Evolutionary conservation across 805 yeast species (phyloP), one percentile per base, ranked within the genome.

Genomic region (Pichia scutulata): DNA sequence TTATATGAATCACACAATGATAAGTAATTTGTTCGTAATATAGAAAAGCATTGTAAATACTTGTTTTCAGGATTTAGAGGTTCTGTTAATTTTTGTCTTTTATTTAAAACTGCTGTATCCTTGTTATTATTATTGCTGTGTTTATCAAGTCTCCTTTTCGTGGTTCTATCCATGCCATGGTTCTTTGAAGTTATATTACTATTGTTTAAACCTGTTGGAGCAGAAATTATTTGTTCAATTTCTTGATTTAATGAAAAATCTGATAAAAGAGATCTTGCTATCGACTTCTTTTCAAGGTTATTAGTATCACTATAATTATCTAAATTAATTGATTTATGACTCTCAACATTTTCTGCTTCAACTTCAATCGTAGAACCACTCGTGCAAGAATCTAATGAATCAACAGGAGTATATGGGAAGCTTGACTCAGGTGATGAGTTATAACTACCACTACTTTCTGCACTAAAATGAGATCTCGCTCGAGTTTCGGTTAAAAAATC

Each of bases 1-100:
- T 62, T 62, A 39, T 61, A 58, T 7, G 58, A 51, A 3, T 54
- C 40, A 41, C 65, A 61, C 10, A 62, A 44, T 16, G 51, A 54
- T 33, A 62, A 42, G 41, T 62, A 62, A 41, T 61, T 62, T 16
- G 57, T 48, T 42, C 55, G 57, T 16, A 62, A 41, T 28, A 53
- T 49, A 4, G 63, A 55, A 46, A 62, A 62, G 40, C 62, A 59
- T 41, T 54, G 59, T 9, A 56, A 28, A 39, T 57, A 54, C 39
- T 55, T 55, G 39, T 52, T 54, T 9, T 58, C 58, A 24, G 50
- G 51, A 21, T 14, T 13, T 21, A 49, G 28, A 16, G 43, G 21
- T 8, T 41, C 6, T 19, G 30, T n/a, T n/a, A n/a, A 9, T 39
- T 39, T 44, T 12, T 18, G 41, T 16, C n/a, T 44, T 33, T 41